Percentiles rank a stretch among this genome's conserved stretches.
Conservation (phyloP, 805 yeast genomes). For the Metschnikowia baotianmanensis region DNA sequence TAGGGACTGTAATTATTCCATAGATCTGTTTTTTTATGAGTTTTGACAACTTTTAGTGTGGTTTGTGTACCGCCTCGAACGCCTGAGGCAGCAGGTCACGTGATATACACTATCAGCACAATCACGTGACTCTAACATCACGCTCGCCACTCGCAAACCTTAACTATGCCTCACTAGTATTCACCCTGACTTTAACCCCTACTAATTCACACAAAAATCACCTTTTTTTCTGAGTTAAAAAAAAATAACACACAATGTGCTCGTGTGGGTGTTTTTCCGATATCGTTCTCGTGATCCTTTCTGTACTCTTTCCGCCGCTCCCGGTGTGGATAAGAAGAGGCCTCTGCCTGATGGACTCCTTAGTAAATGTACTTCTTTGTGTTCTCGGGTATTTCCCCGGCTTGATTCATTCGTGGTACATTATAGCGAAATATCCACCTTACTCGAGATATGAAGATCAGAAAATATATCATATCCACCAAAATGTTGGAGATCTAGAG, state of each 20-base stretch:
- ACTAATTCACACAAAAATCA: too few species aligned
- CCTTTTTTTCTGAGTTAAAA: background rate
- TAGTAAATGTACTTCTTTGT: slow-evolving; percentile 42
- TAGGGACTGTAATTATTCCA: too few species aligned
- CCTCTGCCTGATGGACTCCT: slow-evolving; percentile 50
- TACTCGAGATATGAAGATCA: slow-evolving; percentile 25
- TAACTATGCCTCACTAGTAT: too few species aligned
- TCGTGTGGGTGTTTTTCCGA: slow-evolving; percentile 43
- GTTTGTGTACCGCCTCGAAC: too few species aligned
- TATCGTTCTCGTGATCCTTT: slow-evolving; percentile 54
- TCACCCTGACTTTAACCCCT: too few species aligned
- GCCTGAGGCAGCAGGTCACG: too few species aligned
- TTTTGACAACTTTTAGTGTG: too few species aligned
- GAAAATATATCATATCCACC: slow-evolving; percentile 35
- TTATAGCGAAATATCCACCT: slow-evolving; percentile 47
- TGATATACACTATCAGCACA: too few species aligned
- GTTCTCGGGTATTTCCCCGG: slow-evolving; percentile 52
- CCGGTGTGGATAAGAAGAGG: slow-evolving; percentile 71
- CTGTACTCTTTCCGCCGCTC: slow-evolving; percentile 70
- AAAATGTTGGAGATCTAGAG: slow-evolving; percentile 33
- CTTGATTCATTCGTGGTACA: slow-evolving; percentile 48
- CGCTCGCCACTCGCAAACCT: too few species aligned
- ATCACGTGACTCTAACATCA: too few species aligned
- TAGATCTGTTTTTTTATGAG: too few species aligned
- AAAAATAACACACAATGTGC: slow-evolving; percentile 5